These are phyloP conservation scores for Penicillium sp. DNA, from an alignment of 2,329 filamentous ascomycete species.

Conservation along the genomic window DNA sequence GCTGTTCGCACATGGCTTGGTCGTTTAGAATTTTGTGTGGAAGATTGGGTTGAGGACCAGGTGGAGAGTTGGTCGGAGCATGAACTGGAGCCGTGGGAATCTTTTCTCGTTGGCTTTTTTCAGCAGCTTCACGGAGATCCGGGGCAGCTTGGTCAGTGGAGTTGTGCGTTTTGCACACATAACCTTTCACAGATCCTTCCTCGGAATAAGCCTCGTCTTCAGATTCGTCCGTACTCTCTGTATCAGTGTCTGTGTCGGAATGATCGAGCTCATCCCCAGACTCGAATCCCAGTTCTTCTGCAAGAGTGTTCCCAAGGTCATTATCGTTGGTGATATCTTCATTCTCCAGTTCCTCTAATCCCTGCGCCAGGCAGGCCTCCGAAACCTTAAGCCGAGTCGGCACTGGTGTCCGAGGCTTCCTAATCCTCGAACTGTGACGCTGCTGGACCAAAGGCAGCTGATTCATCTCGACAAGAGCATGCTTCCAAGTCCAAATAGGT, in stretches of 20 bases:
- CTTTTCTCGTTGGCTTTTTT: background rate
- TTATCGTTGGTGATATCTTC: background rate
- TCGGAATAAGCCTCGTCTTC: background rate
- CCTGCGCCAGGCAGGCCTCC: background rate
- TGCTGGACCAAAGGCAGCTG: background rate
- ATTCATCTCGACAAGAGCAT: background rate
- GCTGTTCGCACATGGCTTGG: background rate
- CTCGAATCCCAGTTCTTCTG: conserved; percentile 2
- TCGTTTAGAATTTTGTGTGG: background rate
- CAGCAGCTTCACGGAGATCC: background rate
- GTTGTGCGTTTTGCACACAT: background rate
- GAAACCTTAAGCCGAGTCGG: background rate
- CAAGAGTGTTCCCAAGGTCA: background rate
- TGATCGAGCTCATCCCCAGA: background rate
- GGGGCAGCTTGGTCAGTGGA: background rate
- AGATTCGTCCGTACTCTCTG: background rate
- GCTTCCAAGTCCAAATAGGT: background rate
- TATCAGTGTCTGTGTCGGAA: background rate
- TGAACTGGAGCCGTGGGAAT: background rate
- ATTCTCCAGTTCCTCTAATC: background rate
- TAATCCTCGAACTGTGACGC: background rate
- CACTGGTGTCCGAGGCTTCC: background rate
- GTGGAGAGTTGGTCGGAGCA: too few relatives aligned
- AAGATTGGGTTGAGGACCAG: too few relatives aligned
- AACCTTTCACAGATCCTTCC: background rate